Evolutionary conservation across 2,329 filamentous ascomycete species (phyloP).

Genomic region (Aaosphaeria arxii): DNA sequence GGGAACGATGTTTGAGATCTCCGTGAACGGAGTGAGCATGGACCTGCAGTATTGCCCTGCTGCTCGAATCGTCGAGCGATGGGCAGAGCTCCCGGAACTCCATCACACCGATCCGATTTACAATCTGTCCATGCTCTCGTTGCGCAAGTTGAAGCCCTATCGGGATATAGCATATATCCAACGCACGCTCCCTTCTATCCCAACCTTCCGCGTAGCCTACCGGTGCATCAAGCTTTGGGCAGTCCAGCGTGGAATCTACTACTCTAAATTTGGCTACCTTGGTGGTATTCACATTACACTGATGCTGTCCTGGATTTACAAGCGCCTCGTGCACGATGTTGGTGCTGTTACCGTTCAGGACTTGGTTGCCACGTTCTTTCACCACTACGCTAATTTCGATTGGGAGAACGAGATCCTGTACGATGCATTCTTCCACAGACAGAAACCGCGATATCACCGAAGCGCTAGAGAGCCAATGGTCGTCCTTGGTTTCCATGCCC

Average conservation of each 20-base stretch:
- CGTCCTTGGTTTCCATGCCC: conserved; percentile 61
- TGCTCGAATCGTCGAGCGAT: conserved; percentile 51
- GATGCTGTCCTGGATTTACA: conserved; percentile 59
- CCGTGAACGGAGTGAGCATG: conserved; percentile 56
- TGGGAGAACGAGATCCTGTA: conserved; percentile 56
- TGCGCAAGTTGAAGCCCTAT: conserved; percentile 62
- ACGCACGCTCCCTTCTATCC: conserved; percentile 58
- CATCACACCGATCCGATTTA: conserved; percentile 55
- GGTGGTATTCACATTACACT: conserved; percentile 64
- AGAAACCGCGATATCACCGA: conserved; percentile 48
- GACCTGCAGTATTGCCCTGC: conserved; percentile 68
- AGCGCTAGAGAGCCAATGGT: conserved; percentile 60
- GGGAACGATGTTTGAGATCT: conserved; percentile 64
- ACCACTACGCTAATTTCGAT: conserved; percentile 60
- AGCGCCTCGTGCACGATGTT: conserved; percentile 36
- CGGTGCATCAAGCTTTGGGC: conserved; percentile 63
- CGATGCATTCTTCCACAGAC: conserved; percentile 56
- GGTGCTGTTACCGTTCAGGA: conserved; percentile 46
- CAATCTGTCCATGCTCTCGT: conserved; percentile 52
- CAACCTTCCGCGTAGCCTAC: conserved; percentile 58
- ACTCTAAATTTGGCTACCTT: conserved; percentile 63
- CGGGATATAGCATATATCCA: conserved; percentile 62
- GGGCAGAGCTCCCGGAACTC: conserved; percentile 38
- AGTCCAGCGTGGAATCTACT: conserved; percentile 59
- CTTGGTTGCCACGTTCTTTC: conserved; percentile 60